Conservation (phyloP, 176 grass and related monocot species). For the Metroxylon sagu region DNA sequence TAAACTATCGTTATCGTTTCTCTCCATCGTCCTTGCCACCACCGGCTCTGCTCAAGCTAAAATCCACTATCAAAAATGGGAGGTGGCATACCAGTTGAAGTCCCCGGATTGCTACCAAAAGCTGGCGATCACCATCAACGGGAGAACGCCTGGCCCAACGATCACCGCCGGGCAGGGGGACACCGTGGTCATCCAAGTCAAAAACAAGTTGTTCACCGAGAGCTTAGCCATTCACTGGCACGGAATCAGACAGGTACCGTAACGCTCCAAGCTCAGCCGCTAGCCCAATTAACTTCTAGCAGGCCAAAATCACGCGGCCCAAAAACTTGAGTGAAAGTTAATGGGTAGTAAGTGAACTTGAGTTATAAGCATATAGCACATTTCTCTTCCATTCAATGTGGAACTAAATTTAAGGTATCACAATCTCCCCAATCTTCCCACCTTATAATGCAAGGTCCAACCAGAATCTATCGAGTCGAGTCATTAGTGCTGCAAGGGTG, state of each 20-base stretch:
- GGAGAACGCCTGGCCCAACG: constrained; percentile 48
- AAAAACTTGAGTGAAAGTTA: too few species aligned
- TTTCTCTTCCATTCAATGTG: too few species aligned
- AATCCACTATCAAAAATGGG: constrained; percentile 43
- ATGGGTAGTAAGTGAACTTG: too few species aligned
- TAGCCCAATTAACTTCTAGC: too few species aligned
- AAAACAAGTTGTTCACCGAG: constrained; percentile 60
- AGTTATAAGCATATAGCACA: too few species aligned
- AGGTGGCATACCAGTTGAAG: constrained; percentile 60
- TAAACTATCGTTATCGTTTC: not conserved
- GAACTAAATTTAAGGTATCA: too few species aligned
- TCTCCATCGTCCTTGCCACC: not conserved
- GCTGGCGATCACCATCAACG: constrained; percentile 73
- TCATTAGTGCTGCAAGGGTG: too few species aligned
- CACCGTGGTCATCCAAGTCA: constrained; percentile 45
- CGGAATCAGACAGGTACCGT: constrained; percentile 63
- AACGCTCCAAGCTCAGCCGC: too few species aligned
- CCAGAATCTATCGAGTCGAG: too few species aligned
- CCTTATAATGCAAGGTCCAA: too few species aligned
- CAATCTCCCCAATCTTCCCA: too few species aligned
- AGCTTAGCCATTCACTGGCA: constrained; percentile 89
- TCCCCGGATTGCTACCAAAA: constrained; percentile 48
- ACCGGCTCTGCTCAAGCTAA: constrained; percentile 5
- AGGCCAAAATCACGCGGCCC: too few species aligned
- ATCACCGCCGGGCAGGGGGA: constrained; percentile 58